phyloP scores from a whole-genome alignment of 2,329 filamentous ascomycete species.

The Alternaria hordeiaustralica region DNA sequence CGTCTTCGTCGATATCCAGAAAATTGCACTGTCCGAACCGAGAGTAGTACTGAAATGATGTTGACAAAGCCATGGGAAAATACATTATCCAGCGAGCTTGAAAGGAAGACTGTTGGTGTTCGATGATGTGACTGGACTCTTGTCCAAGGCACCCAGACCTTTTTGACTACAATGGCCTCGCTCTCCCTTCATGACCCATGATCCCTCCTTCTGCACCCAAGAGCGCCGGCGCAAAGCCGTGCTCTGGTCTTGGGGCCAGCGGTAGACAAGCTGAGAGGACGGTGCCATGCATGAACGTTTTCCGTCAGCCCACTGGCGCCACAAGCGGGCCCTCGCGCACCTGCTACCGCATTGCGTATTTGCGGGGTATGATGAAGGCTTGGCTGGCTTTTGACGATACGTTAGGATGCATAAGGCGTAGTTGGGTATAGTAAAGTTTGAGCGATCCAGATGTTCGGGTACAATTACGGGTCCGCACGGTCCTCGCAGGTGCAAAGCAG shows the following conservation, averaged over 20 bases:
- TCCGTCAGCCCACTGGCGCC: conserved; percentile 17
- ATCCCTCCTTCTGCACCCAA: conserved; percentile 15
- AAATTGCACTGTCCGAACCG: conserved; percentile 37
- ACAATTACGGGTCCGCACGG: conserved; percentile 3
- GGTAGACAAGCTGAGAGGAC: conserved; percentile 15
- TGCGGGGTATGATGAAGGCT: conserved; percentile 14
- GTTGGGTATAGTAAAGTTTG: conserved; percentile 5
- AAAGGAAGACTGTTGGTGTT: background rate
- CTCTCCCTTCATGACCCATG: conserved; percentile 5
- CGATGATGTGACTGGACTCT: background rate
- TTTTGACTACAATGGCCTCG: conserved; percentile 11
- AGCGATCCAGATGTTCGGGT: conserved; percentile 9
- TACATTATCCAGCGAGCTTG: conserved; percentile 16
- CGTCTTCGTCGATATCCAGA: conserved; percentile 37
- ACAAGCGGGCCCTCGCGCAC: conserved; percentile 15
- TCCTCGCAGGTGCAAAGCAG: background rate
- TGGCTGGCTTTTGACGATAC: conserved; percentile 1
- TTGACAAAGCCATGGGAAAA: conserved; percentile 25
- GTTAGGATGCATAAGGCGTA: conserved; percentile 14
- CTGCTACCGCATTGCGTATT: conserved; percentile 16
- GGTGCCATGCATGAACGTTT: conserved; percentile 22
- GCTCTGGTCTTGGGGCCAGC: conserved; percentile 19
- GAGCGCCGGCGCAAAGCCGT: conserved; percentile 20
- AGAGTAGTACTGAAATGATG: conserved; percentile 18
- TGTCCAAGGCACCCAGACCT: conserved; percentile 14